Base-by-base conservation (phyloP, 202 grass and related monocot genomes). In the Sporobolus alterniflorus region DNA sequence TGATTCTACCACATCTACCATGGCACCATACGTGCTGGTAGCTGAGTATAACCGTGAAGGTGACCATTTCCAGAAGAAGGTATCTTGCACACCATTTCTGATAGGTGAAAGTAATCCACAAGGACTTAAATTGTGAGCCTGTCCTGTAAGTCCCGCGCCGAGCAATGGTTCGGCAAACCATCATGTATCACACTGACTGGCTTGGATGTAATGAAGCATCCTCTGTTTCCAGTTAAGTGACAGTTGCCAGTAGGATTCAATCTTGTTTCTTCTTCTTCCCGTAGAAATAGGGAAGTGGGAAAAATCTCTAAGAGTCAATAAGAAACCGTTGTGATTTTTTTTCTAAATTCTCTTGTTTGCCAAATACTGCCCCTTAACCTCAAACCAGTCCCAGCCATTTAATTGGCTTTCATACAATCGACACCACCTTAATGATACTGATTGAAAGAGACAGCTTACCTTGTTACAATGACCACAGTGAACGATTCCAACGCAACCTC, bases 401-500 rank as follows among this genome's bases (percentile, higher is more conserved):
- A 50, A 51, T 36, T 54, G 63, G 32, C 32, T 79, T 78, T 61
- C 43, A 2, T 64, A 41, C 18, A 61, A 71, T 54, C 14, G 7
- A 70, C 18, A 43, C 69, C 57, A 70, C 68, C 52, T 61, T 68
- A 40, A 56, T 67, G 30, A 82, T 14, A n/a, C 47, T 41, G 48
- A 82, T 36, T 77, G 66, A 83, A 77, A 25, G 43, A 71, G 73
- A 83, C 16, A 73, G 15, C 26, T 0, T 78, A 99, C 96, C 96
- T 94, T 75, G 49, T 69, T 86, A 85, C 93, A 98, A 86, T 99
- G 85, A 1, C 51, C 57, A 5, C 89, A 86, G 46, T 90, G 91
- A 90, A 92, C 83, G 81, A 98, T 96, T 83, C 93, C 89, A 34
- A 94, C 51, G 7, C 96, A 96, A 51, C 88, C 86, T 46, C 93